Evolutionary conservation across 352 stramenopile species (phyloP).

Genomic region (Peronosclerospora sorghi): DNA sequence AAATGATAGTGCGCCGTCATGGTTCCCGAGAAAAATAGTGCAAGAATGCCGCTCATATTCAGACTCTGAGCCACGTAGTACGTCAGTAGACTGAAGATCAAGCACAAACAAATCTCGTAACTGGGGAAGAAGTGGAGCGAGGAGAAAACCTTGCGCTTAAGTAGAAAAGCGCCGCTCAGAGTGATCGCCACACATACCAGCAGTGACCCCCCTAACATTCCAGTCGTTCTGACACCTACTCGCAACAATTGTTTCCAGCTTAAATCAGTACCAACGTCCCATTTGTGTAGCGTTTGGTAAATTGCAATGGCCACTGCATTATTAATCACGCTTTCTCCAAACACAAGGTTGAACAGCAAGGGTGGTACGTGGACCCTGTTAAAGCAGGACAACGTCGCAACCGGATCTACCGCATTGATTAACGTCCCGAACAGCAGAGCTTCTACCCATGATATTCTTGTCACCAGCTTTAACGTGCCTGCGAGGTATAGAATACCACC

Average conservation of each 20-base stretch:
- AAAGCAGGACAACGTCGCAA: conserved; percentile 91
- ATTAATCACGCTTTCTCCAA: conserved; percentile 93
- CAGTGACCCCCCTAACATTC: conserved; percentile 70
- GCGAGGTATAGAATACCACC: conserved; percentile 57
- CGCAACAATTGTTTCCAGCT: conserved; percentile 48
- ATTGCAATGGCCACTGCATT: conserved; percentile 89
- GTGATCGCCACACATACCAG: conserved; percentile 65
- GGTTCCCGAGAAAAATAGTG: conserved; percentile 88
- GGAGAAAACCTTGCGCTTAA: conserved; percentile 65
- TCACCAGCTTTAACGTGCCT: conserved; percentile 45
- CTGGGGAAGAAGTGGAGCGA: conserved; percentile 69
- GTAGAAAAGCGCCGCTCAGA: conserved; percentile 56
- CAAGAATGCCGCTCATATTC: conserved; percentile 86
- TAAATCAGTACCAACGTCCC: conserved; percentile 63
- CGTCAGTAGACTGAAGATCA: conserved; percentile 78
- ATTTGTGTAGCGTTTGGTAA: conserved; percentile 88
- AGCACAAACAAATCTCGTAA: conserved; percentile 77
- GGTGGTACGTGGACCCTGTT: conserved; percentile 80
- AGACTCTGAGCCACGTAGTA: conserved; percentile 72
- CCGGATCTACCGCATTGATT: conserved; percentile 89
- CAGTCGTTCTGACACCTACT: conserved; percentile 47
- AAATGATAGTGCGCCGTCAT: conserved; percentile 85
- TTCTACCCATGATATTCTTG: conserved; percentile 82
- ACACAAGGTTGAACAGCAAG: conserved; percentile 92
- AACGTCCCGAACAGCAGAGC: conserved; percentile 87